phyloP scores from a whole-genome alignment of 2,329 filamentous ascomycete species.

The Penicillium expansum region DNA sequence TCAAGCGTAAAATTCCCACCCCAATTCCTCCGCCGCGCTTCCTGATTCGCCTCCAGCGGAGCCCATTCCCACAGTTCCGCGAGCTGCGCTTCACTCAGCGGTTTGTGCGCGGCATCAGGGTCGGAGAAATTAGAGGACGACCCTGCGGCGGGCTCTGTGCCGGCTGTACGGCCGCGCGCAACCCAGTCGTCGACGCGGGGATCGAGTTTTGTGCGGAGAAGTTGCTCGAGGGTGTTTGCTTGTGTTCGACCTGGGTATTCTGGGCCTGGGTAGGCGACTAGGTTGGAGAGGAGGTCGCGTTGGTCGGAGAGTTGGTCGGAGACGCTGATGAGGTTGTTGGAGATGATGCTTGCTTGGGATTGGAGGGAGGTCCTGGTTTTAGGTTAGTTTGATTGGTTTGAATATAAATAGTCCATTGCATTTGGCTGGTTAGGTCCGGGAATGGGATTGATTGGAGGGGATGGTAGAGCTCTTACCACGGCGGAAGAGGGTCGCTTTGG shows the following conservation, averaged over 20 bases:
- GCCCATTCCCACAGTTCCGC: slow-evolving; percentile 61
- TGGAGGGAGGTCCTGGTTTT: slow-evolving; percentile 64
- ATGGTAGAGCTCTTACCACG: slow-evolving; percentile 52
- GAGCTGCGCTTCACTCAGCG: slow-evolving; percentile 49
- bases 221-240: slow-evolving; percentile 58
- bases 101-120: slow-evolving; percentile 7
- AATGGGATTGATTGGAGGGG: neutral
- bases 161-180: slow-evolving; percentile 56
- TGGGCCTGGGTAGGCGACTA: slow-evolving; percentile 73
- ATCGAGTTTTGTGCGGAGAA: slow-evolving; percentile 81
- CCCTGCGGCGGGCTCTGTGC: slow-evolving; percentile 8
- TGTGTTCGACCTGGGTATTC: slow-evolving; percentile 70
- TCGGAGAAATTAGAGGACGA: neutral
- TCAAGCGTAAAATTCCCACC: slow-evolving; percentile 69
- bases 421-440: neutral
- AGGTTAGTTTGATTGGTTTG: neutral
- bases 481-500: slow-evolving; percentile 64
- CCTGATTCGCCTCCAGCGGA: slow-evolving; percentile 47
- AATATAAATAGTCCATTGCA: neutral
- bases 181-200: slow-evolving; percentile 73
- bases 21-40: slow-evolving; percentile 49
- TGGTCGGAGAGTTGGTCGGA: slow-evolving; percentile 65
- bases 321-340: slow-evolving; percentile 66
- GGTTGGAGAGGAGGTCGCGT: slow-evolving; percentile 63
- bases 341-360: slow-evolving; percentile 68